Evolutionary conservation across 768 basidiomycete species (phyloP), one percentile per base, ranked within the genome.

Genomic region (Lepiota subincarnata): DNA sequence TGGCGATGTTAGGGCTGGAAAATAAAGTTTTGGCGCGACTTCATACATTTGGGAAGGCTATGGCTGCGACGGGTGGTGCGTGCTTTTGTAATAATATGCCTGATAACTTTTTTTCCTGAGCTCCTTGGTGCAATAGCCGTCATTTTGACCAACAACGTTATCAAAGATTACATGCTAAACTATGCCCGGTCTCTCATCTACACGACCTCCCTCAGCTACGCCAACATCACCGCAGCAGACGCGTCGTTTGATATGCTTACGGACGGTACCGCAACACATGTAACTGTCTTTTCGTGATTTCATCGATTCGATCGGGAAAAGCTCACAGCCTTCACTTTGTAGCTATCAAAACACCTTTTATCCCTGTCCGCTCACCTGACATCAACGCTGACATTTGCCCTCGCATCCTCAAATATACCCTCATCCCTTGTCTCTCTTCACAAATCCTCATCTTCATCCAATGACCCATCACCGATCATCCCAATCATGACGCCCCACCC

Each of bases 31-130:
- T 89, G 8, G 87, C 86, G 14, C 73, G 94, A 40, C 70, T 98
- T 38, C 87, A 91, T 65, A 98, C 95, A 0, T 98, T 98, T 68
- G 94, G 95, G 1, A 98, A 98, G 67, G 92, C 90, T 0, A 71
- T 96, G 38, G 91, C 86, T 12, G 83, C 83, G 3, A 85, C 84
- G 0, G 95, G 94, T 62, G 92, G 95, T 93, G 54, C 58, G 89
- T 75, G 40, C 43, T 45, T 12, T 24, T 31, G 48, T 45, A 26
- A n/a, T 46, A 20, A 42, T 14, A 44, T 20, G 11, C 34, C 19
- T 48, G 28, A 2, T 19, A 50, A 16, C 16, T 20, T 31, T 24
- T 20, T 1, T 24, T 20, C 1, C 18, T 36, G 19, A 41, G 34
- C 42, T 55, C 35, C 50, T 34, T 51, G 2, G 6, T 47, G n/a